phyloP scores from a whole-genome alignment of 2,329 filamentous ascomycete genomes.

The Trichoderma endophyticum region DNA sequence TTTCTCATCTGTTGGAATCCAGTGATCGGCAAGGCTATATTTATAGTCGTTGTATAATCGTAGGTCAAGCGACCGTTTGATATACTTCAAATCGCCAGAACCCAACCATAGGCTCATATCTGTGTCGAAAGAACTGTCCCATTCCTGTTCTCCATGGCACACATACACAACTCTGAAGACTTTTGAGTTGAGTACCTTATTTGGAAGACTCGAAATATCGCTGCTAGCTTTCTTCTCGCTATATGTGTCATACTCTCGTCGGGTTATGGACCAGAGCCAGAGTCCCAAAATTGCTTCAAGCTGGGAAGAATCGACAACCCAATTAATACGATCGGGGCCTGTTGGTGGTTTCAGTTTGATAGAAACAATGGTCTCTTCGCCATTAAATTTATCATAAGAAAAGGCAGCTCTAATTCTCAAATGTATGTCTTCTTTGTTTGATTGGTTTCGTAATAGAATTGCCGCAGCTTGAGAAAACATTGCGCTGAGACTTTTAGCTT shows the following conservation, averaged over 20 bases:
- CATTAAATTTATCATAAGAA: no score
- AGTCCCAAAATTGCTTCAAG: background rate
- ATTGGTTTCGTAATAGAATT: background rate
- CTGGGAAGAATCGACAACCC: background rate
- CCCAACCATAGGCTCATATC: background rate
- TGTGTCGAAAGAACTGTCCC: background rate
- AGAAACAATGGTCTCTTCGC: background rate
- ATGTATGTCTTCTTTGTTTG: background rate
- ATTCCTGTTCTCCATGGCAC: background rate
- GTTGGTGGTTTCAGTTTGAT: background rate
- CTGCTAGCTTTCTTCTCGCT: fast-evolving
- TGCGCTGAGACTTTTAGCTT: background rate
- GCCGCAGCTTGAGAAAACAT: no score
- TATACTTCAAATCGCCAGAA: background rate
- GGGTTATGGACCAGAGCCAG: background rate
- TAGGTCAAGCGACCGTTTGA: background rate
- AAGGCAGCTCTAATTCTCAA: no score
- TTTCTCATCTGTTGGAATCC: background rate
- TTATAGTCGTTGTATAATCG: no score
- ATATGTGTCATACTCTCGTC: background rate
- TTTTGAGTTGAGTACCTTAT: background rate
- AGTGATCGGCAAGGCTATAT: background rate
- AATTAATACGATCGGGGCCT: background rate
- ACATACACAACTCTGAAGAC: background rate
- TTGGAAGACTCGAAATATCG: background rate